Evolutionary conservation across 1,284 basidiomycete genomes (phyloP), one percentile per base, ranked within the genome.

Genomic region (Peniophora sp.): DNA sequence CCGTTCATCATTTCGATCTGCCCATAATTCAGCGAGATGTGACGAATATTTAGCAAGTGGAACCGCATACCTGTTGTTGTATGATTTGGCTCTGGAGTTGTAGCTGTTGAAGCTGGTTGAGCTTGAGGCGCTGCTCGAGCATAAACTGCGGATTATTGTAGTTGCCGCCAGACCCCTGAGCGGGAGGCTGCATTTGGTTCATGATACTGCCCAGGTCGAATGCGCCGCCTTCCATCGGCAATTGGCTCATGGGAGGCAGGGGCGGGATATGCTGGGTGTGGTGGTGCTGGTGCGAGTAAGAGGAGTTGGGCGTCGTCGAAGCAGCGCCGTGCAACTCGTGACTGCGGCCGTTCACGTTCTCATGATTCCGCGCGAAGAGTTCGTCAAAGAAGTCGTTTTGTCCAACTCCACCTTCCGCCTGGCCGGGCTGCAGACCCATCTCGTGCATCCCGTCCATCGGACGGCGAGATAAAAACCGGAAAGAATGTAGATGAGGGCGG

Each of bases 71-170:
- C 81, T 90, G 88, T 62, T 90, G 88, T 59, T 90, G 88, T 52
- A 91, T 85, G 52, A 91, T 88, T 71, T 89, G 85, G 51, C 80
- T 81, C 61, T 90, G 88, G 1, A 89, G 70, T 60, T 88, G 85
- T 3, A 89, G 69, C 61, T 88, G 84, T 52, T 88, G 85, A 2
- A 90, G 68, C 62, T 87, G 85, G 1, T 76, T 75, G 45, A 88
- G 71, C 62, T 83, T 84, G 65, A 85, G 76, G 62, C 88, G 85
- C 57, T 81, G 75, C 57, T 87, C 75, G 49, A 79, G 61, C 10
- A 77, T 59, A 51, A 67, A 62, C 53, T 76, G 74, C 1, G 71
- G 66, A 2, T 64, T 69, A 55, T 66, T 17, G 15, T n/a, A n/a
- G 8, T n/a, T 20, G 6, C 37, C 37, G n/a, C 18, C n/a, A 41